These are phyloP conservation scores for Globisporangium nunn DNA, from an alignment of 352 stramenopile genomes.

Conservation along the genomic window DNA sequence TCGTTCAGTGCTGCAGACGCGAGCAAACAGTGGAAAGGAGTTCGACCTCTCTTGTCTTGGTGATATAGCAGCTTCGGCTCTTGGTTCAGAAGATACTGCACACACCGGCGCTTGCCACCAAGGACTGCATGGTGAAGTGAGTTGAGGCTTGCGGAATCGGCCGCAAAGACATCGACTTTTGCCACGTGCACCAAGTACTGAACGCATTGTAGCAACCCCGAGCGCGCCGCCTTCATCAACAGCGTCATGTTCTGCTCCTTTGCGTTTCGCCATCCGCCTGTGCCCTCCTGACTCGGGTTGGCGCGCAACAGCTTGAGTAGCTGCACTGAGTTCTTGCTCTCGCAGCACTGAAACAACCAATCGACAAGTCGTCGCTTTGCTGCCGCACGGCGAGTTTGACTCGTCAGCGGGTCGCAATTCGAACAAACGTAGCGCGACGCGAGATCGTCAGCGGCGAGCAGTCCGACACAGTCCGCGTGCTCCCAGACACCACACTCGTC, in stretches of 20 bases:
- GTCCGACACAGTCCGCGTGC: conserved; percentile 64
- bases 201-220: conserved; percentile 31
- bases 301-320: conserved; percentile 40
- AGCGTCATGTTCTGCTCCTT: conserved; percentile 29
- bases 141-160: conserved; percentile 40
- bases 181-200: conserved; percentile 32
- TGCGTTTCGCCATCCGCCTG: conserved; percentile 25
- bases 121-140: conserved; percentile 44
- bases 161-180: conserved; percentile 41
- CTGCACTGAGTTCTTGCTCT: conserved; percentile 44
- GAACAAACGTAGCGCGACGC: conserved; percentile 34
- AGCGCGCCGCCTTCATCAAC: conserved; percentile 42
- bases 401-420: conserved; percentile 36
- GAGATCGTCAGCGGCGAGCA: conserved; percentile 21
- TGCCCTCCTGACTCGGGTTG: conserved; percentile 12
- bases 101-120: conserved; percentile 27
- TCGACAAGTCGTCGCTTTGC: conserved; percentile 25
- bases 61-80: conserved; percentile 37
- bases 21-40: conserved; percentile 55
- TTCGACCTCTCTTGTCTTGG: conserved; percentile 42
- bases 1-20: conserved; percentile 34
- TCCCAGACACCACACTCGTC: conserved; percentile 59
- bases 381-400: conserved; percentile 17
- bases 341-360: conserved; percentile 69
- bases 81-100: conserved; percentile 29